phyloP scores from a whole-genome alignment of 176 grass and related monocot genomes.

The Oryza coarctata region DNA sequence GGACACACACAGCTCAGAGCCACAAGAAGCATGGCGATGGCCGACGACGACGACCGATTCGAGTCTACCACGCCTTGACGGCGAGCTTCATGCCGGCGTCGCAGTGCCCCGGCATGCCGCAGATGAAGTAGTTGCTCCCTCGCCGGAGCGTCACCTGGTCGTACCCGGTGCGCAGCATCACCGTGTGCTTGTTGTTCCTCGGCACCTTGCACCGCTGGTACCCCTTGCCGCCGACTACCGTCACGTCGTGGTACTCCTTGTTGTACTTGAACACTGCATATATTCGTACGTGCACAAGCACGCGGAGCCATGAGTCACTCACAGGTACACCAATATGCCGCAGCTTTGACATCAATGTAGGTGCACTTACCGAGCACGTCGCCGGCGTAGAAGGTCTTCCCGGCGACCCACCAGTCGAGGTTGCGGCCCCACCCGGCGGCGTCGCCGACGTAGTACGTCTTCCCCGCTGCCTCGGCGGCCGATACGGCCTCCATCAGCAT shows the following conservation, averaged over 20 bases:
- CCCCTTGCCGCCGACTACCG: conserved; percentile 28
- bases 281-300: neutral
- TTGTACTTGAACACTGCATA: conserved; percentile 52
- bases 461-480: neutral
- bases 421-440: conserved; percentile 27
- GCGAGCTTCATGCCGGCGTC: conserved; percentile 40
- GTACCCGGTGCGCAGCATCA: conserved; percentile 22
- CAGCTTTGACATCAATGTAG: neutral
- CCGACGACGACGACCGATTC: too few species aligned
- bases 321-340: neutral
- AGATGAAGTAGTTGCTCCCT: conserved; percentile 58
- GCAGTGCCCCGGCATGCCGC: conserved; percentile 44
- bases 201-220: conserved; percentile 27
- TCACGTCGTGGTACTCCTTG: conserved; percentile 29
- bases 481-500: neutral
- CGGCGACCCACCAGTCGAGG: conserved; percentile 14
- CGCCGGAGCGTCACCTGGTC: conserved; percentile 18
- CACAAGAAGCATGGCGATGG: neutral
- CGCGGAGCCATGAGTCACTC: neutral
- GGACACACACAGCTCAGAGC: too few species aligned
- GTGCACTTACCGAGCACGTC: conserved; percentile 31
- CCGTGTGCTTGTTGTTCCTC: neutral
- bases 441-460: conserved; percentile 42
- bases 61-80: conserved; percentile 31
- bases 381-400: conserved; percentile 46